These are phyloP conservation scores for Saccharomycopsis malanga DNA, from an alignment of 805 yeast species.

Conservation along the genomic window DNA sequence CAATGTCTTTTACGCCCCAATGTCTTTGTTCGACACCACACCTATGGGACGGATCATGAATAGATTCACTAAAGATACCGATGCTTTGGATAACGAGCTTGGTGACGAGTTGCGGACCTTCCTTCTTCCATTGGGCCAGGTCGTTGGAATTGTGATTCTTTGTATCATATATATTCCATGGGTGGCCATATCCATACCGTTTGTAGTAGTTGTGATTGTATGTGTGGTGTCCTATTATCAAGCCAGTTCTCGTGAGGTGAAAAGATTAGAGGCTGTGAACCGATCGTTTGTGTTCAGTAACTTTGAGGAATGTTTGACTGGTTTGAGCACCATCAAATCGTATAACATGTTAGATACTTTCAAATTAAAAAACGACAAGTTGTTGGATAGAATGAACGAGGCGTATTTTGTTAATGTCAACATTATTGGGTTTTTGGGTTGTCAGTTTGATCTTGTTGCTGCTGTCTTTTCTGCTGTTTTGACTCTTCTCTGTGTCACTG, in stretches of 20 bases:
- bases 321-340: constrained; percentile 58
- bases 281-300: constrained; percentile 66
- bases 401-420: constrained; percentile 42
- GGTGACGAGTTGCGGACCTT: constrained; percentile 61
- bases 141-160: constrained; percentile 57
- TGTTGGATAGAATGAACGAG: constrained; percentile 58
- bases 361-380: constrained; percentile 35
- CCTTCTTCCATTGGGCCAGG: constrained; percentile 42
- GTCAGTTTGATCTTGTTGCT: constrained; percentile 71
- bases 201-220: constrained; percentile 38
- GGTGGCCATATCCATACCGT: constrained; percentile 61
- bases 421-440: constrained; percentile 35
- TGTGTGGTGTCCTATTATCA: constrained; percentile 50
- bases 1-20: constrained; percentile 65
- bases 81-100: constrained; percentile 71
- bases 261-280: constrained; percentile 65
- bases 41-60: constrained; percentile 84
- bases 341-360: constrained; percentile 45
- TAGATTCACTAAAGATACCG: constrained; percentile 82
- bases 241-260: constrained; percentile 67
- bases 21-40: constrained; percentile 76
- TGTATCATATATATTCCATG: constrained; percentile 70
- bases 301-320: constrained; percentile 64
- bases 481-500: constrained; percentile 51
- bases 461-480: constrained; percentile 46